These are phyloP conservation scores for Aquilaria yunnanensis DNA, from an alignment of 345 rosid genomes.

Conservation along the genomic window DNA sequence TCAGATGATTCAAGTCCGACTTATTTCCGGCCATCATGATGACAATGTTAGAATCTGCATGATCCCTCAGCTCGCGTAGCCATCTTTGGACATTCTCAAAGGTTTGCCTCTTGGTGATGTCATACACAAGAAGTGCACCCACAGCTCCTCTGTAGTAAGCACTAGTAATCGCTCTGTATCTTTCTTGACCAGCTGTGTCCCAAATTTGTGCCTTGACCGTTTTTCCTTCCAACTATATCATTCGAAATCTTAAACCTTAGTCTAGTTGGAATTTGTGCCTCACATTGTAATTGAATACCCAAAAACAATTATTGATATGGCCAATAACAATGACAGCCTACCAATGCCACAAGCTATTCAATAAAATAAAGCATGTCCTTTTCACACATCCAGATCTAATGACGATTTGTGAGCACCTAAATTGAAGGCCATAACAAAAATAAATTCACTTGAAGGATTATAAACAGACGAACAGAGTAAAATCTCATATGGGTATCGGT, in stretches of 20 bases:
- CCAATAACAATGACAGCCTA: no score
- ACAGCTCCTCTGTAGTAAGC: slow-evolving; percentile 73
- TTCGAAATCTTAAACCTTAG: not conserved
- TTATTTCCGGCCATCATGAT: slow-evolving; percentile 73
- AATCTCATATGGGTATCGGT: no score
- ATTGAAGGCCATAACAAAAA: no score
- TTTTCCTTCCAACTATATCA: slow-evolving; percentile 57
- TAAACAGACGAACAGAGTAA: no score
- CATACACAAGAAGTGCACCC: slow-evolving; percentile 63
- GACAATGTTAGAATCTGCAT: slow-evolving; percentile 62
- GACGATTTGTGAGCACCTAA: no score
- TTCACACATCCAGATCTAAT: no score
- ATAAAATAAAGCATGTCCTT: no score
- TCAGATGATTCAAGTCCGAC: slow-evolving; percentile 48
- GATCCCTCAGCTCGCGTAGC: slow-evolving; percentile 61
- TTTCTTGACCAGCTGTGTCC: slow-evolving; percentile 72
- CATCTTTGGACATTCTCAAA: slow-evolving; percentile 54
- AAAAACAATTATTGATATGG: no score
- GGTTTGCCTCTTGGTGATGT: slow-evolving; percentile 68
- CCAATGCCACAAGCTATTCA: no score
- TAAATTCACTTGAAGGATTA: no score
- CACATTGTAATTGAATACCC: no score
- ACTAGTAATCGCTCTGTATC: slow-evolving; percentile 55
- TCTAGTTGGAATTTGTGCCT: no score
- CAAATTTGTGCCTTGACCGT: slow-evolving; percentile 67